phyloP scores from a whole-genome alignment of 2,329 filamentous ascomycete species.

The Clarireedia hainanense region DNA sequence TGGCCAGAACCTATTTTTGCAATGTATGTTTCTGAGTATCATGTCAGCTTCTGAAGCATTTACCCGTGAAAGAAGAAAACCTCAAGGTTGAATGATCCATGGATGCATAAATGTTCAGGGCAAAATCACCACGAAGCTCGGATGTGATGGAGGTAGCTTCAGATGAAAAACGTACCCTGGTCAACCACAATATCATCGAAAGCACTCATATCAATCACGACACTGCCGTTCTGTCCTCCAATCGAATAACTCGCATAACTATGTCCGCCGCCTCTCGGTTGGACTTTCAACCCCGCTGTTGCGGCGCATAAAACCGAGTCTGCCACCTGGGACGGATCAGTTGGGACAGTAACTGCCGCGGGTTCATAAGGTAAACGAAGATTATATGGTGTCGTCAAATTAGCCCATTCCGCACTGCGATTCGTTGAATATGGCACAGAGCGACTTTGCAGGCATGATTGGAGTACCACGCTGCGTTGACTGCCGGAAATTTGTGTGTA shows the following conservation, averaged over 20 bases:
- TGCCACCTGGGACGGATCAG: conserved; percentile 31
- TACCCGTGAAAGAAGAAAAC: background rate
- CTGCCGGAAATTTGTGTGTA: background rate
- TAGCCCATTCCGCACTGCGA: conserved; percentile 6
- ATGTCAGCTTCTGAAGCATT: background rate
- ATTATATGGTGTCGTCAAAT: conserved; percentile 16
- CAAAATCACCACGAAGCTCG: too few relatives aligned
- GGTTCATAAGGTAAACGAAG: conserved; percentile 17
- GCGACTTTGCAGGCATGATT: background rate
- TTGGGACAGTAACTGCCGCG: conserved; percentile 16
- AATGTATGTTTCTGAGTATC: conserved; percentile 11
- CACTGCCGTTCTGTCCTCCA: conserved; percentile 42
- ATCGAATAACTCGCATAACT: conserved; percentile 40
- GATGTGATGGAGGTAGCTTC: too few relatives aligned
- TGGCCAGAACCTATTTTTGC: conserved; percentile 33
- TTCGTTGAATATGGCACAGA: conserved; percentile 4
- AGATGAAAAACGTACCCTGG: conserved; percentile 8
- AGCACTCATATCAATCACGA: conserved; percentile 47
- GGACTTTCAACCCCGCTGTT: conserved; percentile 37
- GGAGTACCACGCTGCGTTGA: background rate
- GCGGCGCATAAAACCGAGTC: conserved; percentile 39
- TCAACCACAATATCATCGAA: conserved; percentile 47
- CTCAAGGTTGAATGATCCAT: too few relatives aligned
- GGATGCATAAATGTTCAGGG: too few relatives aligned
- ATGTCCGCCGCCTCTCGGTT: conserved; percentile 45